phyloP scores from a whole-genome alignment of 768 basidiomycete genomes.

The Kwoniella mangroviensis region DNA sequence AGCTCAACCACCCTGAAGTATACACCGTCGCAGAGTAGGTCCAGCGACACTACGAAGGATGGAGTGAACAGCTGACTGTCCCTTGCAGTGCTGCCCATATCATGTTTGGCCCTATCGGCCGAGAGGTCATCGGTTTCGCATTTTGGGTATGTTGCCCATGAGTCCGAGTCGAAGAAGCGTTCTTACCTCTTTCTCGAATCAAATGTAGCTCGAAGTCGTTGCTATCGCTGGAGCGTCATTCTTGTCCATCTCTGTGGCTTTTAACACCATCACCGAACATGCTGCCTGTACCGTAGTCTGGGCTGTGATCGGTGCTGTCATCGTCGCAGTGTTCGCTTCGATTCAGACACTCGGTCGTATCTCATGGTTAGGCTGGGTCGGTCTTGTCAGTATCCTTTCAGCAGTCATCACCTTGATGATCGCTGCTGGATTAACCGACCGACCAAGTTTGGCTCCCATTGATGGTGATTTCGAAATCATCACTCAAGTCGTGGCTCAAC shows the following conservation, averaged over 20 bases:
- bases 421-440: slow-evolving; percentile 40
- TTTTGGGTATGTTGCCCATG: slow-evolving; percentile 30
- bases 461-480: slow-evolving; percentile 25
- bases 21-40: slow-evolving; percentile 37
- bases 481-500: slow-evolving; percentile 22
- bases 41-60: background rate
- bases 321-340: slow-evolving; percentile 41
- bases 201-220: slow-evolving; percentile 24
- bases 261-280: slow-evolving; percentile 56
- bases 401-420: slow-evolving; percentile 44
- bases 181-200: background rate
- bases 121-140: slow-evolving; percentile 38
- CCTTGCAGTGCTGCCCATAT: slow-evolving; percentile 37
- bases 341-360: slow-evolving; percentile 55
- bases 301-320: slow-evolving; percentile 53
- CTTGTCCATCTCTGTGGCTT: slow-evolving; percentile 55
- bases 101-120: slow-evolving; percentile 37
- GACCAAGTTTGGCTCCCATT: slow-evolving; percentile 41
- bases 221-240: slow-evolving; percentile 38
- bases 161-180: background rate
- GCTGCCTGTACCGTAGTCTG: slow-evolving; percentile 58
- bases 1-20: slow-evolving; percentile 50
- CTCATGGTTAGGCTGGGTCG: slow-evolving; percentile 52
- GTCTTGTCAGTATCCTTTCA: slow-evolving; percentile 39
- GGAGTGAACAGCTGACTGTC: background rate